phyloP scores from a whole-genome alignment of 139 green algal genomes.

The Closterium sp. region DNA sequence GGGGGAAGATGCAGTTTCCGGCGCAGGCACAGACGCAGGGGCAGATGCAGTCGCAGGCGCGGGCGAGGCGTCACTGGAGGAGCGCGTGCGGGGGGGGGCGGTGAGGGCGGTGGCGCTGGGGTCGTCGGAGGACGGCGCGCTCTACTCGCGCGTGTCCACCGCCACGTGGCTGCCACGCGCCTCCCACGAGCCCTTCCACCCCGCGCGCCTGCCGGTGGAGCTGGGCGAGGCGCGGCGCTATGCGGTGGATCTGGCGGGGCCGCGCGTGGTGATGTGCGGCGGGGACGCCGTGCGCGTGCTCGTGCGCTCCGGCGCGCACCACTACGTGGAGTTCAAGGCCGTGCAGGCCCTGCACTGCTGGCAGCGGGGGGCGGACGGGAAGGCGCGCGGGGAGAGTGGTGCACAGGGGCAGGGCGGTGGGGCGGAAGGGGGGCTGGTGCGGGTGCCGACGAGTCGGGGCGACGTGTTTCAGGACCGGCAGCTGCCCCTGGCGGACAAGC shows the following conservation, averaged over 20 bases:
- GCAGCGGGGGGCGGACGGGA: not conserved
- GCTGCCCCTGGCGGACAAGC: constrained; percentile 70
- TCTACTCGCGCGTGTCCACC: not conserved
- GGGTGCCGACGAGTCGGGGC: constrained; percentile 66
- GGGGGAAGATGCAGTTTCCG: too few relatives aligned
- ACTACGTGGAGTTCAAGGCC: constrained; percentile 75
- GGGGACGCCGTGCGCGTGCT: constrained; percentile 70
- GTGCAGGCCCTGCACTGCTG: not conserved
- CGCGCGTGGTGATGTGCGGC: constrained; percentile 69
- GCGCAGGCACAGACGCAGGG: too few relatives aligned
- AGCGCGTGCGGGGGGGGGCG: not conserved
- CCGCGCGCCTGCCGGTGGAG: not conserved
- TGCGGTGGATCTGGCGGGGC: constrained; percentile 63
- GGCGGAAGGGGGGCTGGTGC: constrained; percentile 24
- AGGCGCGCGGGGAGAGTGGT: constrained; percentile 39
- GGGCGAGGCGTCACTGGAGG: not conserved
- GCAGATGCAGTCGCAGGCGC: too few relatives aligned
- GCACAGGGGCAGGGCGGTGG: constrained; percentile 46
- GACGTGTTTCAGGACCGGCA: constrained; percentile 78
- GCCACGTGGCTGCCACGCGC: not conserved
- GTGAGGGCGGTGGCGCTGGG: not conserved
- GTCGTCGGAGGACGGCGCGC: not conserved
- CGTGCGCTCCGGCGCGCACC: constrained; percentile 64
- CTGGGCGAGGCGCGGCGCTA: not conserved
- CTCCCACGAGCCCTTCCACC: not conserved